These are phyloP conservation scores for Xylaria curta DNA, from an alignment of 495 filamentous ascomycete genomes.

Conservation along the genomic window DNA sequence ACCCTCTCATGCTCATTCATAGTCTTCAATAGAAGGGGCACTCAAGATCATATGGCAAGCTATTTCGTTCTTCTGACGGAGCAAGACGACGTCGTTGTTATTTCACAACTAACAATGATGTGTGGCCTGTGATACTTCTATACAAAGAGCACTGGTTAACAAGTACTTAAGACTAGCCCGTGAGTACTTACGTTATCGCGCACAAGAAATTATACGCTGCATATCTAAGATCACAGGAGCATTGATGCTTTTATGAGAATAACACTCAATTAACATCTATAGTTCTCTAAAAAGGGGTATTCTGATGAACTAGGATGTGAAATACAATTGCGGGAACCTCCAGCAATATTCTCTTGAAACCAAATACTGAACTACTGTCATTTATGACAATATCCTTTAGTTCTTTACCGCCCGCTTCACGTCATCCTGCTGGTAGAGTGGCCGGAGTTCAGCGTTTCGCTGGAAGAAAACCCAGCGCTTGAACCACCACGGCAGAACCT, in stretches of 20 bases:
- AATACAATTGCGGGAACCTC: constrained; percentile 1
- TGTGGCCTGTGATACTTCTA: no score
- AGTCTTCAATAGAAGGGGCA: neutral
- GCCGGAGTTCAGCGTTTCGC: constrained; percentile 60
- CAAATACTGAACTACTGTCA: neutral
- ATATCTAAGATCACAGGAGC: neutral
- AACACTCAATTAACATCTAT: neutral
- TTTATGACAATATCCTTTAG: neutral
- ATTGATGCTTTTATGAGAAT: neutral
- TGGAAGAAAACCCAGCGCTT: constrained; percentile 68
- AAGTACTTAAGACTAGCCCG: neutral
- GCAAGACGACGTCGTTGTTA: no score
- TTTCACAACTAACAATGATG: no score
- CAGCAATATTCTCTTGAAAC: no score
- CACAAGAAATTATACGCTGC: neutral
- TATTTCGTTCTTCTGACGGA: no score
- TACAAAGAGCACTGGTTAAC: neutral
- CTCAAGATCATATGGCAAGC: no score
- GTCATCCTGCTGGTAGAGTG: constrained; percentile 61
- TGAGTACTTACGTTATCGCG: neutral
- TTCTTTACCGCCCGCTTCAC: neutral
- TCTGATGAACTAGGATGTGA: neutral
- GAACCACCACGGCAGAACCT: constrained; percentile 71
- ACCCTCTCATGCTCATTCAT: constrained; percentile 6
- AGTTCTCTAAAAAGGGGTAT: constrained; percentile 15